Evolutionary conservation across 768 basidiomycete species (phyloP).

Genomic region (Phlebiopsis flavidoalba): DNA sequence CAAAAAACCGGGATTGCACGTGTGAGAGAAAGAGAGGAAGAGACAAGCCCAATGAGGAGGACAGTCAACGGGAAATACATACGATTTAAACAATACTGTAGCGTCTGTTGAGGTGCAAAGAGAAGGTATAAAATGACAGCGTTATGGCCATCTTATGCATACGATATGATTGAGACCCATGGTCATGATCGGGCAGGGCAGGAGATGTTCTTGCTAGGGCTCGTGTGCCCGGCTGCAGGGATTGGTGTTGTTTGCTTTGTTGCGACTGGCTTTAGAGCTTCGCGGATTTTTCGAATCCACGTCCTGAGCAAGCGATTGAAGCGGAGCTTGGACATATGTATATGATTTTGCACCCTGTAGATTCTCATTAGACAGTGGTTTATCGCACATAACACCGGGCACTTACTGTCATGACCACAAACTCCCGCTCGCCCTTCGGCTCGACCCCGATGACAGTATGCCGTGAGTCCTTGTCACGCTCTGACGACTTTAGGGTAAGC

Average conservation of each 20-base stretch:
- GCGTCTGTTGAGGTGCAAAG: conserved; percentile 3
- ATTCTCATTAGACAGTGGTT: conserved; percentile 3
- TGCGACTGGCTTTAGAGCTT: conserved; percentile 18
- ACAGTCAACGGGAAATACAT: conserved; percentile 5
- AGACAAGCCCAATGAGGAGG: neutral
- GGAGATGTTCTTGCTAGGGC: neutral
- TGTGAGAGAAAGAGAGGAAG: neutral
- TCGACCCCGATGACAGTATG: conserved; percentile 42
- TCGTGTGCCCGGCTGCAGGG: neutral
- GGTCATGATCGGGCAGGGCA: neutral
- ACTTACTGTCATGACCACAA: conserved; percentile 57
- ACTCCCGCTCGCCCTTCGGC: conserved; percentile 51
- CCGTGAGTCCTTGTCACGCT: conserved; percentile 43
- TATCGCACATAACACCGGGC: neutral
- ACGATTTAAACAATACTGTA: conserved; percentile 8
- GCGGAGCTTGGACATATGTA: conserved; percentile 22
- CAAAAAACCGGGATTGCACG: neutral
- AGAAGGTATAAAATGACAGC: neutral
- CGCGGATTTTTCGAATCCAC: conserved; percentile 30
- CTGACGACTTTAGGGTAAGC: conserved; percentile 40
- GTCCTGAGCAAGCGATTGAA: conserved; percentile 20
- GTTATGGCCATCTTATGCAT: neutral
- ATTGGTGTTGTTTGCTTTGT: neutral
- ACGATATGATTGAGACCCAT: neutral
- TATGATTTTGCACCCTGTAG: conserved; percentile 40